These are phyloP conservation scores for Sugiyamaella novakii DNA, from an alignment of 1,139 yeast genomes.

Conservation along the genomic window DNA sequence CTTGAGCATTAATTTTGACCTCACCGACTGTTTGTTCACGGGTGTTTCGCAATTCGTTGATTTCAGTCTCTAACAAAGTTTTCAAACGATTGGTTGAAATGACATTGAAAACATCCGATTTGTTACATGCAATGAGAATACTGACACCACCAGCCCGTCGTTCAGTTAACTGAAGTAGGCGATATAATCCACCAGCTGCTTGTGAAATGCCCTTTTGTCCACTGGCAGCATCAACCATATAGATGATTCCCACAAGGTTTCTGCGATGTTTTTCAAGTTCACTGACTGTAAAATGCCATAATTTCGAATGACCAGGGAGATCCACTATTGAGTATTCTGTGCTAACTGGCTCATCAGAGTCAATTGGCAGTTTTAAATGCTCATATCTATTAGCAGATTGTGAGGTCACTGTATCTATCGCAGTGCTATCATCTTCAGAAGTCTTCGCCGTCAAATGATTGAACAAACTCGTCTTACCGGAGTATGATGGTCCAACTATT, in stretches of 20 bases:
- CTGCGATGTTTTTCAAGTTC: constrained; percentile 41
- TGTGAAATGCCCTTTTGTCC: constrained; percentile 35
- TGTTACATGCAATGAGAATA: constrained; percentile 75
- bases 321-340: constrained; percentile 58
- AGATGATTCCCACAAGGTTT: constrained; percentile 61
- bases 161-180: constrained; percentile 40
- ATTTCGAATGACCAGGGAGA: constrained; percentile 83
- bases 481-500: constrained; percentile 68
- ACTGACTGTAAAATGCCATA: constrained; percentile 45
- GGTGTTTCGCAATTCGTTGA: constrained; percentile 57
- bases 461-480: constrained; percentile 78
- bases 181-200: constrained; percentile 40
- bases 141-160: constrained; percentile 56
- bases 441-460: constrained; percentile 29
- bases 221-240: constrained; percentile 54
- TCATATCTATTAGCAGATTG: constrained; percentile 48
- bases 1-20: constrained; percentile 39
- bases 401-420: constrained; percentile 49
- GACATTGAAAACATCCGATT: constrained; percentile 79
- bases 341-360: constrained; percentile 30
- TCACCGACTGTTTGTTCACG: constrained; percentile 47
- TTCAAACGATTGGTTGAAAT: constrained; percentile 66
- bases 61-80: constrained; percentile 61
- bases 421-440: constrained; percentile 28
- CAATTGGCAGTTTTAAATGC: constrained; percentile 44